These are phyloP conservation scores for Dioscorea cayenensis DNA, from an alignment of 116 monocot species.

Conservation along the genomic window DNA sequence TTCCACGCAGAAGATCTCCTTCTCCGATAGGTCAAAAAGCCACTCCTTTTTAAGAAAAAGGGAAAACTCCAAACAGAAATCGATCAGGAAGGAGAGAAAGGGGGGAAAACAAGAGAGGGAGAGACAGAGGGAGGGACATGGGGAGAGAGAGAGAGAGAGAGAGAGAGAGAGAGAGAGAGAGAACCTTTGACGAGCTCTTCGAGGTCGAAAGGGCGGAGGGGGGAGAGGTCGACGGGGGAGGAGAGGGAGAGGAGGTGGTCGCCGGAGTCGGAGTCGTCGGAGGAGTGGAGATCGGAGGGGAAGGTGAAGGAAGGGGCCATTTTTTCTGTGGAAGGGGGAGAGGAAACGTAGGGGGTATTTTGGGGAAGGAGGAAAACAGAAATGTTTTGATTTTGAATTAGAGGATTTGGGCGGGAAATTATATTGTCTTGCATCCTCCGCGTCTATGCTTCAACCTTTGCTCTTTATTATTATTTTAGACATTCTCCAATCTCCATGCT, in stretches of 20 bases:
- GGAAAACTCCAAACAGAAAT: neutral
- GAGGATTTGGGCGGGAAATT: no score
- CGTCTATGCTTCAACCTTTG: no score
- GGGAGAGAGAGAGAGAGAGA: no score
- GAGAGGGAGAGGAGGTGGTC: conserved; percentile 34
- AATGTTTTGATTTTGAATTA: no score
- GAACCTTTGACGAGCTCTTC: conserved; percentile 84
- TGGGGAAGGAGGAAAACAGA: no score
- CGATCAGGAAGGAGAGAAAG: neutral
- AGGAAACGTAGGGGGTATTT: neutral
- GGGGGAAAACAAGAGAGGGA: neutral
- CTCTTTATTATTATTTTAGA: no score
- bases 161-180: no score
- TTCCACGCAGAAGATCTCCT: conserved; percentile 84
- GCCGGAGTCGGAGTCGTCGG: conserved; percentile 45
- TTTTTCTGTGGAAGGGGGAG: neutral
- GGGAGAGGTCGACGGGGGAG: conserved; percentile 25
- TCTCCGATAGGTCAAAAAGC: conserved; percentile 89
- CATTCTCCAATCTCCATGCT: no score
- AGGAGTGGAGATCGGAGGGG: conserved; percentile 51
- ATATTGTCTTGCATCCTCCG: no score
- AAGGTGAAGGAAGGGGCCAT: conserved; percentile 72
- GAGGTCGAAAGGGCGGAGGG: conserved; percentile 58
- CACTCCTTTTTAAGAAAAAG: conserved; percentile 28
- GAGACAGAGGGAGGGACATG: no score